A percentile compares a stretch with the other conserved stretches of the same genome.
Conservation (phyloP, 139 green algal genomes). For the Micractinium conductrix region DNA sequence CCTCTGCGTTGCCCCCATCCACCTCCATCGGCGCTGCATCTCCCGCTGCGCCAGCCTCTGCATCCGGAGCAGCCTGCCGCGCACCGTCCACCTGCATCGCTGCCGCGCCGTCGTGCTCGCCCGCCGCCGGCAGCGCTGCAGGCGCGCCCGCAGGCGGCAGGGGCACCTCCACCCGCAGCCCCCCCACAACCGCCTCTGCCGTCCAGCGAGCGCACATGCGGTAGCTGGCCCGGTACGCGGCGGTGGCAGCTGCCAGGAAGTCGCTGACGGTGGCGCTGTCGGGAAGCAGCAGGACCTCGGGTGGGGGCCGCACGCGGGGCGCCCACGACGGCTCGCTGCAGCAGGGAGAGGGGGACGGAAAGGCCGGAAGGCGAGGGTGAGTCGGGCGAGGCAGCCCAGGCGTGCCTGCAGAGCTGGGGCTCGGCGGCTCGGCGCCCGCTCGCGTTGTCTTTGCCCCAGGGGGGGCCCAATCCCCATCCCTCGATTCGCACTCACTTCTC, state of each 20-base stretch:
- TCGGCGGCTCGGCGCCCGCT: no score
- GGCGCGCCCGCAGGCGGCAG: not conserved
- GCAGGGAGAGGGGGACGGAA: not conserved
- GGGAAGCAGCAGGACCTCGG: constrained; percentile 63
- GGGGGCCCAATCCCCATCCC: no score
- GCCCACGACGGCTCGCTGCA: constrained; percentile 27
- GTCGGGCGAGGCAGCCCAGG: not conserved
- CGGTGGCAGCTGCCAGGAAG: constrained; percentile 50
- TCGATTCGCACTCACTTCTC: constrained; percentile 22
- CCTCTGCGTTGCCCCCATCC: not conserved
- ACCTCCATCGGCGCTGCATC: constrained; percentile 2
- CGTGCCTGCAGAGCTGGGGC: no score
- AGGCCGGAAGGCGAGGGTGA: not conserved
- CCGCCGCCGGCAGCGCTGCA: not conserved
- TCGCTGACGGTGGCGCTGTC: constrained; percentile 42
- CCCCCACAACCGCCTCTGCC: constrained; percentile 38
- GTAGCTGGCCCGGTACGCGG: constrained; percentile 74
- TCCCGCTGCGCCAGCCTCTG: not conserved
- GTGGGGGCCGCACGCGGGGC: constrained; percentile 38
- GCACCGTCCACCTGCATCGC: not conserved
- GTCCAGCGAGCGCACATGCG: constrained; percentile 59
- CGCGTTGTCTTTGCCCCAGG: no score
- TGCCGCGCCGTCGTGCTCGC: not conserved
- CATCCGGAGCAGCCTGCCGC: not conserved
- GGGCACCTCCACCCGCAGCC: constrained; percentile 6